Evolutionary conservation across 768 basidiomycete genomes (phyloP).

Genomic region (Trametes maxima): DNA sequence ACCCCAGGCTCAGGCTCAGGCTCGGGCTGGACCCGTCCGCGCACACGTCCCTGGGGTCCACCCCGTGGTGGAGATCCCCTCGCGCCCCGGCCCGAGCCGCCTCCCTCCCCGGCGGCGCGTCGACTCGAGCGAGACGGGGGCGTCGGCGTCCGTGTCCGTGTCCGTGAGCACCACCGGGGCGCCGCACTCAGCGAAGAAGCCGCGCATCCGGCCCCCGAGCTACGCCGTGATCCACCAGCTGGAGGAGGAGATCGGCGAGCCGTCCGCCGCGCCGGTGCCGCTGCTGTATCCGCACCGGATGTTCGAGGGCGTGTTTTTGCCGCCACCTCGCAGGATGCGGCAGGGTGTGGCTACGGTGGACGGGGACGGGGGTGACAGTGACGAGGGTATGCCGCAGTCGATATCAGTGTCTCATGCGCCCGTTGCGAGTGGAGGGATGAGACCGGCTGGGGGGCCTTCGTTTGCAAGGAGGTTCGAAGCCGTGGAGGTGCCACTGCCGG

Average conservation of each 20-base stretch:
- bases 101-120: background rate
- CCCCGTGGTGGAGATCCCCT: background rate
- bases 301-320: constrained; percentile 1
- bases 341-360: background rate
- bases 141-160: background rate
- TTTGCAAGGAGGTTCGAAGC: too few relatives aligned
- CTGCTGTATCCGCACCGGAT: background rate
- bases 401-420: too few relatives aligned
- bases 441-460: too few relatives aligned
- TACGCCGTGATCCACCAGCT: constrained; percentile 12
- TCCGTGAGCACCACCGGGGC: background rate
- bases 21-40: too few relatives aligned
- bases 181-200: background rate
- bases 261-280: constrained; percentile 4
- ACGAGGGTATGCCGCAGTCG: background rate
- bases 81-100: background rate
- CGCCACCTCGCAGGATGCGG: background rate
- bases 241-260: constrained; percentile 3
- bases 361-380: background rate
- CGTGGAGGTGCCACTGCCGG: too few relatives aligned
- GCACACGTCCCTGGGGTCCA: background rate
- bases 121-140: background rate
- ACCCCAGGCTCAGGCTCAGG: too few relatives aligned
- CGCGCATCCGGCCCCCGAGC: constrained; percentile 9
- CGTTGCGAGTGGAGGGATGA: too few relatives aligned